These are phyloP conservation scores for Hemisphaericaspora xylofermentans DNA, from an alignment of 1,139 yeast genomes.

Conservation along the genomic window DNA sequence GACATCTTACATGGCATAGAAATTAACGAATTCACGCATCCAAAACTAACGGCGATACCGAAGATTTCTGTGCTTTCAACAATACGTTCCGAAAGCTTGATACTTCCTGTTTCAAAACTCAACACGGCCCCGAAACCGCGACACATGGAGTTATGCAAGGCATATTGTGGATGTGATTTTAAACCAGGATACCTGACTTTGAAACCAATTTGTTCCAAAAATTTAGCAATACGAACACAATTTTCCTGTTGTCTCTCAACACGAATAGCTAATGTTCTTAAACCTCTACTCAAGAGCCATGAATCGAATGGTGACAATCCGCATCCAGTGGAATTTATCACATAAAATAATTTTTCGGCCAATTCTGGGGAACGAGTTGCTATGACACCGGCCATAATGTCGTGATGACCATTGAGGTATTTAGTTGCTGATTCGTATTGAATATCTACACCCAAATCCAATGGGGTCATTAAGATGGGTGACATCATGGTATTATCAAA, in stretches of 20 bases:
- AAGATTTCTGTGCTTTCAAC: conserved; percentile 76
- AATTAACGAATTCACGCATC: conserved; percentile 88
- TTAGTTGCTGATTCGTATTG: conserved; percentile 93
- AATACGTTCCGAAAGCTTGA: conserved; percentile 64
- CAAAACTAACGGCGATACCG: conserved; percentile 91
- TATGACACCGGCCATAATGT: conserved; percentile 90
- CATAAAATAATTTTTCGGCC: conserved; percentile 69
- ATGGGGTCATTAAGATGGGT: conserved; percentile 80
- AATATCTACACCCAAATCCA: conserved; percentile 83
- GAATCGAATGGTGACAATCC: conserved; percentile 90
- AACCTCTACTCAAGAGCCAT: conserved; percentile 84
- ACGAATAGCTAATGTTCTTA: conserved; percentile 81
- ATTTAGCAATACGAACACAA: conserved; percentile 71
- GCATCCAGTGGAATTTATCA: conserved; percentile 86
- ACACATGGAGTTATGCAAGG: conserved; percentile 73
- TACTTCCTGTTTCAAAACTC: conserved; percentile 81
- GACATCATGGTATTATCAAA: conserved; percentile 97
- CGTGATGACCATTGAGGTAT: conserved; percentile 91
- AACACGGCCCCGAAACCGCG: conserved; percentile 88
- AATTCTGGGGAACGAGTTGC: conserved; percentile 65
- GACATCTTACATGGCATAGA: conserved; percentile 95
- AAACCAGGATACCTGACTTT: conserved; percentile 86
- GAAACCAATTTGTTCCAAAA: conserved; percentile 59
- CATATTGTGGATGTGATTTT: conserved; percentile 76
- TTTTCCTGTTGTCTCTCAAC: conserved; percentile 85